Base-by-base conservation (phyloP, 2,329 filamentous ascomycete species). In the Sphaerulina musiva region DNA sequence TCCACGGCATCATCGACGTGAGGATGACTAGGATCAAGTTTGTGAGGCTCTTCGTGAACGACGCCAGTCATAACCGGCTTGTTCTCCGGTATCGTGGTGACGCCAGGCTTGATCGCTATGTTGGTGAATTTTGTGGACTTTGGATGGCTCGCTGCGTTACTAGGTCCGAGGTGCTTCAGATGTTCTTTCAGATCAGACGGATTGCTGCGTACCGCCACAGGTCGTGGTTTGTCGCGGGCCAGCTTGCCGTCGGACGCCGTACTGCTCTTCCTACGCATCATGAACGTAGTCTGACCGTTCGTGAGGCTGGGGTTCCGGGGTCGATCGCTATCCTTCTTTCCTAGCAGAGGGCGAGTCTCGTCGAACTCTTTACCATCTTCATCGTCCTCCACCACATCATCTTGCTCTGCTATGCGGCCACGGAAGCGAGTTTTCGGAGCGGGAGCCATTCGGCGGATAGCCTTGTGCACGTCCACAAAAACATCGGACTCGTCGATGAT, bases 401-500 rank as follows among this genome's bases (percentile, higher is more conserved):
- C 49, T 10, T 53, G 49, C n/a, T 51, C 48, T 11, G 48, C 31
- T 5, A 40, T 40, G 29, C 54, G 48, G 10, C 55, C 51, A 31
- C 61, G 56, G 56, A 67, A 70, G 17, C 62, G 60, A 10, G 83
- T 83, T 66, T 89, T 86, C 1, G 92, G 92, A 1, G 91, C 90
- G 1, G 90, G 90, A 17, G 86, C 82, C 65, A 95, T 81, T 49
- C 93, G 87, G 54, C 93, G 84, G 62, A 98, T 96, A 20, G 93
- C 93, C 75, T 97, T 97, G 77, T 97, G 93, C 2, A 98, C 90
- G 70, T 98, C 93, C 60, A 98, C 86, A 66, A 95, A 98, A 9
- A 98, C 93, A 71, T 98, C 93, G 0, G 92, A 97, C 71, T 98
- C 93, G 69, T 98, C 93, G 59, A 98, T 95, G 60, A 97, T 98